Conservation (phyloP, 768 basidiomycete genomes). For the Phylloporus scabripes region DNA sequence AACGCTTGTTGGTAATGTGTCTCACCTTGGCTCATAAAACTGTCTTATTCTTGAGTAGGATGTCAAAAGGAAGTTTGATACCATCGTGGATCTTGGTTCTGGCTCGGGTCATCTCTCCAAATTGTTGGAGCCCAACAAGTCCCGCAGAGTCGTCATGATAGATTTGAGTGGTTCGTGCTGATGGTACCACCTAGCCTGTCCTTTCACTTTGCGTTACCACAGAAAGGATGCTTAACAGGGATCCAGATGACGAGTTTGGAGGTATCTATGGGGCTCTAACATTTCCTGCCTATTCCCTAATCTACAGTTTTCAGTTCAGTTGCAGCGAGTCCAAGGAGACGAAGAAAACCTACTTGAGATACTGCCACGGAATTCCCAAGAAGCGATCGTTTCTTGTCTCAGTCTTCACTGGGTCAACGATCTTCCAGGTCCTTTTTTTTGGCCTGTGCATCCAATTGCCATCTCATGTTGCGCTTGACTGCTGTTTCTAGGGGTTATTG, state of each 20-base stretch:
- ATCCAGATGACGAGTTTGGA: constrained; percentile 74
- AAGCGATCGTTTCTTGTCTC: constrained; percentile 87
- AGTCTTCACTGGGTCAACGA: constrained; percentile 98
- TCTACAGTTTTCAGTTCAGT: constrained; percentile 49
- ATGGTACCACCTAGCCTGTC: not conserved
- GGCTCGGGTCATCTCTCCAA: constrained; percentile 92
- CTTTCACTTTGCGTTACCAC: constrained; percentile 6
- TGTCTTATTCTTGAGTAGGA: constrained; percentile 50
- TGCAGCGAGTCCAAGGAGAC: constrained; percentile 74
- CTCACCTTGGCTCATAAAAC: constrained; percentile 4
- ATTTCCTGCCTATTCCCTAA: not conserved
- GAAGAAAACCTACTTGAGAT: constrained; percentile 73
- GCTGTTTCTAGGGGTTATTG: constrained; percentile 55
- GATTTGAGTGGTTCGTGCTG: constrained; percentile 71
- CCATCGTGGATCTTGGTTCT: constrained; percentile 82
- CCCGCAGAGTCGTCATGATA: constrained; percentile 73
- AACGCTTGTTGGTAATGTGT: constrained; percentile 70
- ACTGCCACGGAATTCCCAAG: constrained; percentile 71
- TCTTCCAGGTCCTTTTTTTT: constrained; percentile 63
- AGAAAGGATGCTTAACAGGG: constrained; percentile 72
- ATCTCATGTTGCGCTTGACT: not conserved
- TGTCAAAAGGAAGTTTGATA: constrained; percentile 76
- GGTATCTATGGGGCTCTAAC: constrained; percentile 39
- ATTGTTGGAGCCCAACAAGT: constrained; percentile 62
- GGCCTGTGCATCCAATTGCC: not conserved